Conservation (phyloP, 2,329 filamentous ascomycete genomes). For the Ophiostoma fasciatum region DNA sequence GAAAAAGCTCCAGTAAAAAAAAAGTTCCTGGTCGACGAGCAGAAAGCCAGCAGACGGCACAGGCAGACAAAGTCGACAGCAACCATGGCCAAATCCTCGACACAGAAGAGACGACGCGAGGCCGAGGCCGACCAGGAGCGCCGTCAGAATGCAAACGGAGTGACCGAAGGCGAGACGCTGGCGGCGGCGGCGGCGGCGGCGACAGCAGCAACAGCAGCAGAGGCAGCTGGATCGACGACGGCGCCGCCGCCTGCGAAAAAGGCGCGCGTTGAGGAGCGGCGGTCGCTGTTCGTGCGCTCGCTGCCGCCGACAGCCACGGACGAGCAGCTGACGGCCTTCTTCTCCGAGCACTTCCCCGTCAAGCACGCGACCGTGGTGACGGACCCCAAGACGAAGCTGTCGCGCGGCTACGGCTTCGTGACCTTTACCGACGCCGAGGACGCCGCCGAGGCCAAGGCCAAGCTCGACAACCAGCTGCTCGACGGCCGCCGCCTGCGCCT, state of each 20-base stretch:
- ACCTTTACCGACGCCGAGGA: conserved; percentile 92
- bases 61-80: no score
- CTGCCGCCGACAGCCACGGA: conserved; percentile 65
- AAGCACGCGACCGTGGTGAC: conserved; percentile 91
- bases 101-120: conserved; percentile 22
- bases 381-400: conserved; percentile 73
- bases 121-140: conserved; percentile 19
- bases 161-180: background rate
- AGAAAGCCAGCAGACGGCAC: background rate
- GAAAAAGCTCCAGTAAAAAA: conserved; percentile 2
- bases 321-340: conserved; percentile 72
- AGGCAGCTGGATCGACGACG: background rate
- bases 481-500: conserved; percentile 71
- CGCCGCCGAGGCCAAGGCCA: conserved; percentile 62
- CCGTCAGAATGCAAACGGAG: conserved; percentile 9
- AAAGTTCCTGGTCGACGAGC: background rate
- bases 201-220: background rate
- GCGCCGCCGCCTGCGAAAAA: conserved; percentile 32
- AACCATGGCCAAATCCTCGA: conserved; percentile 15
- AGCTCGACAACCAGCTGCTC: conserved; percentile 65
- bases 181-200: no score
- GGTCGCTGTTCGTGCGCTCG: conserved; percentile 81
- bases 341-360: conserved; percentile 86
- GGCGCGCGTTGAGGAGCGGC: conserved; percentile 41
- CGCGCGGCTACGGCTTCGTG: conserved; percentile 89